Conservation (phyloP, 2,329 filamentous ascomycete species). For the Fusarium anguioides region DNA sequence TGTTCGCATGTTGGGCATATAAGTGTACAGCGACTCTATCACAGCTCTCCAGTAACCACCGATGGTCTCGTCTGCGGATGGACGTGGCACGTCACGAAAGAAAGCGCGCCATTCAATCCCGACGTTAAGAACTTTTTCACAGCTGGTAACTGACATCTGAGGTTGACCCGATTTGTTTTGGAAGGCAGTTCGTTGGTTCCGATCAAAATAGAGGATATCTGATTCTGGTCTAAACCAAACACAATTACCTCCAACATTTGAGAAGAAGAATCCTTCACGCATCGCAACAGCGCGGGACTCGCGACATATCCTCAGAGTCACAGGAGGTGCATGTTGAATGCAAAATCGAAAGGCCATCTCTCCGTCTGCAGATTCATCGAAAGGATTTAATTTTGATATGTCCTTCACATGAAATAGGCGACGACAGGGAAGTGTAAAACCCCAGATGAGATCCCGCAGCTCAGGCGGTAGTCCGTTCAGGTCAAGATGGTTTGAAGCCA, state of each 20-base stretch:
- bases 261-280: conserved; percentile 44
- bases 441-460: conserved; percentile 47
- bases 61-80: conserved; percentile 35
- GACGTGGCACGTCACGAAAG: conserved; percentile 43
- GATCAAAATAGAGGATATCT: conserved; percentile 48
- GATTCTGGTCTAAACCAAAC: conserved; percentile 44
- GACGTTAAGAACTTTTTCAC: conserved; percentile 44
- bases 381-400: background rate
- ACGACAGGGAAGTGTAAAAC: conserved; percentile 41
- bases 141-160: conserved; percentile 27
- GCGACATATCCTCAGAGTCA: conserved; percentile 37
- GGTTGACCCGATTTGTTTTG: conserved; percentile 18
- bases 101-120: conserved; percentile 48
- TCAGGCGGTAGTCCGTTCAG: conserved; percentile 42
- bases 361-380: background rate
- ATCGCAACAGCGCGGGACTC: conserved; percentile 45
- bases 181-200: conserved; percentile 40
- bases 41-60: conserved; percentile 36
- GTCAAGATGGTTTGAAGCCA: conserved; percentile 10
- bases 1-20: conserved; percentile 40
- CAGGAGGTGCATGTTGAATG: conserved; percentile 36
- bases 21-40: conserved; percentile 35
- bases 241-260: conserved; percentile 12
- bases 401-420: conserved; percentile 48
- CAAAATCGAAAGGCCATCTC: conserved; percentile 38